Evolutionary conservation across 495 filamentous ascomycete species (phyloP), one percentile per base, ranked within the genome.

Genomic region (Hapsidospora chrysogenum): DNA sequence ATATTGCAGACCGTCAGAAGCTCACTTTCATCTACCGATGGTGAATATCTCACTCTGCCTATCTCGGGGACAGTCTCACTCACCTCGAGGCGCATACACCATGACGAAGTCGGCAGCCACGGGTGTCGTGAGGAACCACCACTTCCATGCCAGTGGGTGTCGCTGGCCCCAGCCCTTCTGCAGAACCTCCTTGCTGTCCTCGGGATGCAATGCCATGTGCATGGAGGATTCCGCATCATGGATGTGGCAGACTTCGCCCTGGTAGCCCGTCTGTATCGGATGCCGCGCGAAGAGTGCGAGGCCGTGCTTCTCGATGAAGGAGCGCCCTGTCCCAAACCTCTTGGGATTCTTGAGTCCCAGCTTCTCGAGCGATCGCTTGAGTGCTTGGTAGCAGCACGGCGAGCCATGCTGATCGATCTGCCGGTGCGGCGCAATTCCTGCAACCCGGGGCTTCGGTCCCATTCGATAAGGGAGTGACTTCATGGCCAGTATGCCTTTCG

Each of bases 121-220:
- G 42, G 68, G 81, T 37, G 61, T 60, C 47, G 42, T 61, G 30
- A 60, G 58, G 39, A 53, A 52, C 44, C 51, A 52, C 13, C 48
- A 37, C 27, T 55, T 70, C 40, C 74, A 73, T 2, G 80, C 74
- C 40, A 92, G 63, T 1, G 80, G 80, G 54, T 92, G 84, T n/a
- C 84, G 63, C 53, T 93, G 71, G n/a, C 80, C 85, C 84, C 83
- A 92, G 14, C 84, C 80, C 29, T 71, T 72, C 39, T 85, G 74
- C 22, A 93, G 57, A 14, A 93, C 64, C 43, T 75, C 65, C 48
- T 64, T 73, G 29, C 78, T 80, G 53, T 95, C 85, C 18, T 76
- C 71, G 1, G 82, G 81, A 37, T 85, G 73, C 16, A 93, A 57
- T 10, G 70, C 72, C 44, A 86, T 47, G 53, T 95, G 85, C 60